phyloP scores from a whole-genome alignment of 129 eudicot species.

The Daucus carota region DNA sequence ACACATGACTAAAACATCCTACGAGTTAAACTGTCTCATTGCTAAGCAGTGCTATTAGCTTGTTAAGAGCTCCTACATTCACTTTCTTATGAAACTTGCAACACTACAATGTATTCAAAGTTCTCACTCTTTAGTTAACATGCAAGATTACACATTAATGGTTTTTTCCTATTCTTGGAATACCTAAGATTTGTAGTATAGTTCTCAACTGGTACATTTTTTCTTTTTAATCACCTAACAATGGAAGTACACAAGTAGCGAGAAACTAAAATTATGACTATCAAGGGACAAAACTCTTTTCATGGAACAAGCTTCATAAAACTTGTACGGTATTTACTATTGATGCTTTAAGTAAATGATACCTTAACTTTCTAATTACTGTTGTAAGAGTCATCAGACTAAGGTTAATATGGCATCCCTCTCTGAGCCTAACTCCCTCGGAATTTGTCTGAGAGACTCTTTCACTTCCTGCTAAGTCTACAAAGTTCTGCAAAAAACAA shows the following conservation, averaged over 20 bases:
- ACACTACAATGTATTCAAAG: neutral
- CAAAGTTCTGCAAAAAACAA: slow-evolving; percentile 64
- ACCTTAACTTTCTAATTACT: slow-evolving; percentile 93
- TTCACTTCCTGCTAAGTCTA: slow-evolving; percentile 95
- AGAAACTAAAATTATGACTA: neutral
- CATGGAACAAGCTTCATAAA: neutral
- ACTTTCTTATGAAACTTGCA: neutral
- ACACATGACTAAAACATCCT: too few species aligned
- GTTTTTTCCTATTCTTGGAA: neutral
- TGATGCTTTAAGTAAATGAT: neutral
- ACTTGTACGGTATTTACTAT: neutral
- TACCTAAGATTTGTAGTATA: neutral
- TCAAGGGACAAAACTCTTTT: neutral
- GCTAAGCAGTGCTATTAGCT: neutral
- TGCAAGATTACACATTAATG: neutral
- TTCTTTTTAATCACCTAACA: neutral
- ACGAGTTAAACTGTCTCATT: neutral
- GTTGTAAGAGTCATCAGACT: slow-evolving; percentile 94
- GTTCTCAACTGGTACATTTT: neutral
- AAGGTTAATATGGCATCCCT: slow-evolving; percentile 90
- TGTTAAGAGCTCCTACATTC: neutral
- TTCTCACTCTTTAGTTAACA: neutral
- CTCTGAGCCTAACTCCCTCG: slow-evolving; percentile 85
- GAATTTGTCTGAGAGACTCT: slow-evolving; percentile 83
- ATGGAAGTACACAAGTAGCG: neutral